Evolutionary conservation across 257 asterid species (phyloP).

Genomic region (Eustoma russellianum): DNA sequence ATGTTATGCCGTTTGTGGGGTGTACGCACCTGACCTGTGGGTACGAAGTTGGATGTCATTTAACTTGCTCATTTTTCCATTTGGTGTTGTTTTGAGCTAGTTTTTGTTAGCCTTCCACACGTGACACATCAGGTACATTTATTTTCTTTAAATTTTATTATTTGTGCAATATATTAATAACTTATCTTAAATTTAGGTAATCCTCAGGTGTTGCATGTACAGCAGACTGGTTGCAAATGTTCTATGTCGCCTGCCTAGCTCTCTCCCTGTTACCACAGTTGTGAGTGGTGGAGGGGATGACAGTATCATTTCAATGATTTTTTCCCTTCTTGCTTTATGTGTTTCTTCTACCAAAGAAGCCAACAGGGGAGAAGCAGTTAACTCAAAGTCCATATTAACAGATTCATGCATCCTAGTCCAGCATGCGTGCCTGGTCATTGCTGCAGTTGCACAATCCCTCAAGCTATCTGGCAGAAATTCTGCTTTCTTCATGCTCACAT

Average conservation of each 20-base stretch:
- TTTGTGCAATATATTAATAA: background rate
- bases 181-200: constrained; percentile 21
- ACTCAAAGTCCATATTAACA: constrained; percentile 38
- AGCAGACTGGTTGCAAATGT: constrained; percentile 51
- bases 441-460: constrained; percentile 65
- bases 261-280: constrained; percentile 72
- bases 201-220: constrained; percentile 54
- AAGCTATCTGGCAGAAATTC: constrained; percentile 83
- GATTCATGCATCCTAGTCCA: constrained; percentile 56
- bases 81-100: background rate
- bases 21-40: too few species aligned
- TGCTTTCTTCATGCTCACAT: constrained; percentile 76
- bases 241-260: constrained; percentile 86
- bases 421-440: constrained; percentile 72
- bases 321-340: constrained; percentile 63
- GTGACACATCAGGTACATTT: background rate
- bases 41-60: background rate
- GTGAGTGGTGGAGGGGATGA: constrained; percentile 98
- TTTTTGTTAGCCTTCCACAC: constrained; percentile 8
- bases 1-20: too few species aligned
- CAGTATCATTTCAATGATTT: constrained; percentile 79
- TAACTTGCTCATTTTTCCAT: background rate
- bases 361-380: constrained; percentile 46
- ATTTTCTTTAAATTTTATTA: constrained; percentile 18
- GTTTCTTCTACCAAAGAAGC: constrained; percentile 63